Evolutionary conservation across 2,329 filamentous ascomycete genomes (phyloP).

Genomic region (Apiospora kogelbergensis): DNA sequence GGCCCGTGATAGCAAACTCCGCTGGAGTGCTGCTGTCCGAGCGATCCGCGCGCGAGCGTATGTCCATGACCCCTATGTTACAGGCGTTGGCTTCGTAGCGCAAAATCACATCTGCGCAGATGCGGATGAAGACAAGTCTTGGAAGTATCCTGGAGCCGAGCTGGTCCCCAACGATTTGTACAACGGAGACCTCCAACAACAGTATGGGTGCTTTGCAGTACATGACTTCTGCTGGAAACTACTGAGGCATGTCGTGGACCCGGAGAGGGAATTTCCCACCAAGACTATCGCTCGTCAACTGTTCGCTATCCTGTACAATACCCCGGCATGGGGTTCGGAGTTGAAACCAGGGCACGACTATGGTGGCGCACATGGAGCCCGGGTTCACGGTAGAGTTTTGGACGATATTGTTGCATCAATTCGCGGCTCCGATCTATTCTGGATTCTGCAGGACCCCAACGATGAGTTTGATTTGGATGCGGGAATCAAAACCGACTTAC

Average conservation of each 20-base stretch:
- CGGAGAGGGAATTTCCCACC: slow-evolving; percentile 2
- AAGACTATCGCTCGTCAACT: slow-evolving; percentile 18
- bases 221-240: slow-evolving; percentile 24
- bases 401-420: neutral
- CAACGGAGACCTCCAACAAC: neutral
- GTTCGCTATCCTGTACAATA: slow-evolving; percentile 21
- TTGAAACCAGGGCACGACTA: slow-evolving; percentile 19
- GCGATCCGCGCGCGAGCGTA: slow-evolving; percentile 12
- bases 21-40: slow-evolving; percentile 21
- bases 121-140: slow-evolving; percentile 4
- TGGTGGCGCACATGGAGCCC: slow-evolving; percentile 15
- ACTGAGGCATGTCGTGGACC: slow-evolving; percentile 17
- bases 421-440: slow-evolving; percentile 14
- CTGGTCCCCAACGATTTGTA: slow-evolving; percentile 10
- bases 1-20: slow-evolving; percentile 12
- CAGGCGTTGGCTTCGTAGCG: slow-evolving; percentile 22
- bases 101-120: slow-evolving; percentile 14
- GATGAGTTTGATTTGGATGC: slow-evolving; percentile 19
- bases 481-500: slow-evolving; percentile 14
- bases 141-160: slow-evolving; percentile 10
- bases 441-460: slow-evolving; percentile 17
- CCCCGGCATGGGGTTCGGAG: slow-evolving; percentile 11
- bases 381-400: slow-evolving; percentile 10
- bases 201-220: slow-evolving; percentile 21
- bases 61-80: slow-evolving; percentile 17